Evolutionary conservation across 2,329 filamentous ascomycete species (phyloP), one percentile per base, ranked within the genome.

Genomic region (Paracorniculantispora psalliotae): DNA sequence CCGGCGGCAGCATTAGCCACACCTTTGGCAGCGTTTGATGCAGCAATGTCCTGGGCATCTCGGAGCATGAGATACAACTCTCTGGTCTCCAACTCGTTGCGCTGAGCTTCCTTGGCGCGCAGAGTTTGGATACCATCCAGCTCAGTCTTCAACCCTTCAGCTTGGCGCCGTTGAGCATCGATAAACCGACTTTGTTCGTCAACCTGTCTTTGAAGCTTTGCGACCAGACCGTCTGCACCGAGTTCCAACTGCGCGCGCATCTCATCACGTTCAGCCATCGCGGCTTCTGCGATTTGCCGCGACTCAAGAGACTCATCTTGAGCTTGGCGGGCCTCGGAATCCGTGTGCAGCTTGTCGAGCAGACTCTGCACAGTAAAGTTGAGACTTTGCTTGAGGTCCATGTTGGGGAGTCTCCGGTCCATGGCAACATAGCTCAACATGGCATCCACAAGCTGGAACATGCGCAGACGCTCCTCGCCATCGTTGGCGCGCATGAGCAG

Each of bases 361-460:
- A 99, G 80, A 72, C 86, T 96, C 76, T 97, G 94, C 10, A 99
- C 94, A 0, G 93, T 97, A 68, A 97, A 97, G 72, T 96, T 97
- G 64, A 99, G 83, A 69, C 92, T 96, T 73, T 97, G 93, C 78
- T 97, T 97, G 61, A 99, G 83, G 72, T 99, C 94, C 86, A 97
- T 93, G 73, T 99, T 93, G 41, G 94, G 94, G 64, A 97, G 75
- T 63, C 94, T 84, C 69, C 94, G 85, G 73, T 99, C 94, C 93
- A 99, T 99, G 67, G 93, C 93, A 63, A 99, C 93, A 73, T 97
- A 97, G 74, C 92, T 96, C 64, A 99, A 85, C 92, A 97, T 97
- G n/a, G 91, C 88, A 74, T 99, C 94, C 28, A 97, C 92, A 28
- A 99, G 84, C 77, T 97, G 94, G 76, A 97, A 99, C 88, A 97